A percentile compares a stretch with the other conserved stretches of the same genome.
Evolutionary conservation across 345 rosid species (phyloP).

Genomic region (Acer negundo): DNA sequence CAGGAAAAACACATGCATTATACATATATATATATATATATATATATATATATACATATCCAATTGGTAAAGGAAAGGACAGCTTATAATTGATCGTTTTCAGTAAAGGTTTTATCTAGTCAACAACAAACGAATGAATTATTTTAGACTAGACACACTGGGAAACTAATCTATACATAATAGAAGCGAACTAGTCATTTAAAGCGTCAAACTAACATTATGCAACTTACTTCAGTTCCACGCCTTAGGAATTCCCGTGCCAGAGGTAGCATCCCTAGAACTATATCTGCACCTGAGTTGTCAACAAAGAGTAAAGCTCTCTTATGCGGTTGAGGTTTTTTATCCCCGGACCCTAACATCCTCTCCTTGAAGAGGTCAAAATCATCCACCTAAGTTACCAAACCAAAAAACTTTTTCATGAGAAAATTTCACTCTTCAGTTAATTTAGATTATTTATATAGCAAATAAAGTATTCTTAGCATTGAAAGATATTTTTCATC

Average conservation of each 20-base stretch:
- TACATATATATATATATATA: too few species aligned
- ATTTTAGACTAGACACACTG: background rate
- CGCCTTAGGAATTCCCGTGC: conserved; percentile 93
- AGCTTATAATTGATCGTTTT: background rate
- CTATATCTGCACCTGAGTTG: conserved; percentile 93
- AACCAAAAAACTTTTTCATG: conserved; percentile 3
- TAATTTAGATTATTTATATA: background rate
- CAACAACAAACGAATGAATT: background rate
- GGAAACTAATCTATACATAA: background rate
- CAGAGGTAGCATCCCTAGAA: conserved; percentile 97
- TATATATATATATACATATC: background rate
- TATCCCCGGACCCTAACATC: conserved; percentile 69
- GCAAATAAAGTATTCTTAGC: background rate
- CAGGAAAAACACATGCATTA: background rate
- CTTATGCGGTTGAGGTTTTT: conserved; percentile 74
- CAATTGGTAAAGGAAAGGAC: background rate
- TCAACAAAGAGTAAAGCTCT: conserved; percentile 97
- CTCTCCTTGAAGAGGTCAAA: conserved; percentile 87
- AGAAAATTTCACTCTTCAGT: background rate
- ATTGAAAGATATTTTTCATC: conserved; percentile 14
- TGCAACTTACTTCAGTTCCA: conserved; percentile 80
- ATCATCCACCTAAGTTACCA: conserved; percentile 77
- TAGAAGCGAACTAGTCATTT: background rate
- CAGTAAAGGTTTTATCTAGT: background rate
- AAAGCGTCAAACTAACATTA: conserved; percentile 11